These are phyloP conservation scores for Lichtheimia ramosa DNA, from an alignment of 371 early-diverging fungal species.

Conservation along the genomic window DNA sequence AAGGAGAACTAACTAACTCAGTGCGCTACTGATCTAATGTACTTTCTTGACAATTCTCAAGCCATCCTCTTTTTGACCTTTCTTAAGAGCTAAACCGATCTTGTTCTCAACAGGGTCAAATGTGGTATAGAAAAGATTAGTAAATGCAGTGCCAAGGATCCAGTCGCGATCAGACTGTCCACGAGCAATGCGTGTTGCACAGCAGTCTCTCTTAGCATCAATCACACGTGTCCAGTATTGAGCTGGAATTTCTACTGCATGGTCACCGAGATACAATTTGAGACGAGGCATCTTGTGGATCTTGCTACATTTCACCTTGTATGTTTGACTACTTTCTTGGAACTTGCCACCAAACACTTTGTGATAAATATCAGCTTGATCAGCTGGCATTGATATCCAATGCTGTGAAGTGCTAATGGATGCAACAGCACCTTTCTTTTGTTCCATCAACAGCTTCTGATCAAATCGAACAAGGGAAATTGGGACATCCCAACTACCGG, in stretches of 20 bases:
- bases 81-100: slow-evolving; percentile 42
- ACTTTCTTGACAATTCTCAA: slow-evolving; percentile 34
- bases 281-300: slow-evolving; percentile 32
- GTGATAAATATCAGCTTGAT: slow-evolving; percentile 46
- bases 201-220: slow-evolving; percentile 35
- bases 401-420: slow-evolving; percentile 36
- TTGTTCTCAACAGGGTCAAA: slow-evolving; percentile 42
- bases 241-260: slow-evolving; percentile 39
- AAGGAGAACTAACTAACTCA: background rate
- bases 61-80: slow-evolving; percentile 32
- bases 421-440: slow-evolving; percentile 35
- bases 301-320: slow-evolving; percentile 40
- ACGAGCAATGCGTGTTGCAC: slow-evolving; percentile 39
- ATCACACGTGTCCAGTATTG: slow-evolving; percentile 36
- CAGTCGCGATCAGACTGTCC: slow-evolving; percentile 38
- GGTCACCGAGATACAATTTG: slow-evolving; percentile 34
- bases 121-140: slow-evolving; percentile 43
- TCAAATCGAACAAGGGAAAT: slow-evolving; percentile 41
- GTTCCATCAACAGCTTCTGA: slow-evolving; percentile 23
- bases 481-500: slow-evolving; percentile 44
- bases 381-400: slow-evolving; percentile 38
- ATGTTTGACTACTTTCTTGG: slow-evolving; percentile 21
- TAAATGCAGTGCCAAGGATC: slow-evolving; percentile 44
- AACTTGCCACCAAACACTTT: slow-evolving; percentile 34
- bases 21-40: background rate